Percentiles rank a stretch among this genome's conserved stretches.
Evolutionary conservation across 495 filamentous ascomycete genomes (phyloP).

Genomic region (Arthonia radiata): DNA sequence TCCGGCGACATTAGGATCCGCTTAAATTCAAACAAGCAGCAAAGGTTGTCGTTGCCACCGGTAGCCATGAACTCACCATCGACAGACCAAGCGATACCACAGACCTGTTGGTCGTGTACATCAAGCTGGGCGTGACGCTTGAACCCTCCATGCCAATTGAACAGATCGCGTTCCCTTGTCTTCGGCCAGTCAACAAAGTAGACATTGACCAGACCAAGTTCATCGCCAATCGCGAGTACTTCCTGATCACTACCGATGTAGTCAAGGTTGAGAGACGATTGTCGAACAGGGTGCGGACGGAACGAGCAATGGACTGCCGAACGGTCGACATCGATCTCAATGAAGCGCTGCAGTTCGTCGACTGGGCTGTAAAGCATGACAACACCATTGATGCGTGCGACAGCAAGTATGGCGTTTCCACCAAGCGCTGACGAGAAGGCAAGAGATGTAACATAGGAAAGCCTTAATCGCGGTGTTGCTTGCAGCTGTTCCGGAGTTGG

Average conservation of each 20-base stretch:
- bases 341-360: conserved; percentile 48
- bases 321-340: conserved; percentile 32
- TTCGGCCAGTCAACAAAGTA: conserved; percentile 75
- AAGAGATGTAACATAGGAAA: conserved; percentile 48
- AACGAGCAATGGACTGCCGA: conserved; percentile 35
- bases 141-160: conserved; percentile 53
- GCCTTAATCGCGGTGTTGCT: neutral
- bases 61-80: conserved; percentile 58
- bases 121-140: conserved; percentile 50
- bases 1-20: conserved; percentile 18
- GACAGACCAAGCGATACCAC: conserved; percentile 69
- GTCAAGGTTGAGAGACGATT: conserved; percentile 8
- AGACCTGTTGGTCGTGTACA: conserved; percentile 75
- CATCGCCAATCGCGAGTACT: conserved; percentile 73
- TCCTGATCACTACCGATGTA: conserved; percentile 28
- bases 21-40: conserved; percentile 51
- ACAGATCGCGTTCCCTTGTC: conserved; percentile 16
- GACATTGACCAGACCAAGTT: conserved; percentile 63
- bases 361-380: conserved; percentile 35
- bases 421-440: conserved; percentile 70
- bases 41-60: conserved; percentile 79
- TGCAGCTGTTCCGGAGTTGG: neutral
- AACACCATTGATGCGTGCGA: conserved; percentile 49
- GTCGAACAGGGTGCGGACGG: conserved; percentile 22
- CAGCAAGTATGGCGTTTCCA: conserved; percentile 55